A percentile compares a stretch with the other conserved stretches of the same genome.
Conservation (phyloP, 495 filamentous ascomycete genomes). For the Penicillium pulvis region DNA sequence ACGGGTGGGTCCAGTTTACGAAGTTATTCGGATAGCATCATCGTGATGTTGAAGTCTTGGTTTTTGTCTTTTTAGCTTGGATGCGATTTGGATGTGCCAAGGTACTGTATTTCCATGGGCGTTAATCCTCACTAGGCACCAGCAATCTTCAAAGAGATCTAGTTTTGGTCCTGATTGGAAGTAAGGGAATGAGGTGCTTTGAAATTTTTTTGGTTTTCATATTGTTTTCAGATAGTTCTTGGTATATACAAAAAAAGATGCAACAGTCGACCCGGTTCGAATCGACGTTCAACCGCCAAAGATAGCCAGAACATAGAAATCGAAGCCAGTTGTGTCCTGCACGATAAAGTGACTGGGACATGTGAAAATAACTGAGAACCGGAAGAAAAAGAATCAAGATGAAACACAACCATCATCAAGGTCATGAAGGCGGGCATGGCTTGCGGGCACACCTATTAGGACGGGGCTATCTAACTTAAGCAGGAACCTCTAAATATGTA, state of each 20-base stretch:
- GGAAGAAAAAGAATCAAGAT: constrained; percentile 2
- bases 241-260: constrained; percentile 23
- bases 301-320: constrained; percentile 3
- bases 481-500: constrained; percentile 30
- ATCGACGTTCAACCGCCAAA: constrained; percentile 14
- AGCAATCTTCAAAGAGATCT: background rate
- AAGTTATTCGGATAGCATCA: background rate
- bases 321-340: constrained; percentile 17
- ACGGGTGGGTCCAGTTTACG: background rate
- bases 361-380: background rate
- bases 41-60: background rate
- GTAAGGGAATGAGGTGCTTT: constrained; percentile 1
- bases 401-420: constrained; percentile 30
- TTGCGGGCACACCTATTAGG: constrained; percentile 25
- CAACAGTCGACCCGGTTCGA: constrained; percentile 2
- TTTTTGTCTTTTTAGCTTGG: background rate
- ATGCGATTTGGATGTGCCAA: background rate
- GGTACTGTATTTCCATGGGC: background rate
- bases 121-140: background rate
- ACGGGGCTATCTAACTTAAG: constrained; percentile 22
- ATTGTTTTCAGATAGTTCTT: constrained; percentile 10
- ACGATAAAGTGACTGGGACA: background rate
- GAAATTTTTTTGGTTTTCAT: constrained; percentile 27
- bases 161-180: background rate
- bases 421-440: constrained; percentile 26